Conservation (phyloP, 2,329 filamentous ascomycete species). For the Xylogone sp. region DNA sequence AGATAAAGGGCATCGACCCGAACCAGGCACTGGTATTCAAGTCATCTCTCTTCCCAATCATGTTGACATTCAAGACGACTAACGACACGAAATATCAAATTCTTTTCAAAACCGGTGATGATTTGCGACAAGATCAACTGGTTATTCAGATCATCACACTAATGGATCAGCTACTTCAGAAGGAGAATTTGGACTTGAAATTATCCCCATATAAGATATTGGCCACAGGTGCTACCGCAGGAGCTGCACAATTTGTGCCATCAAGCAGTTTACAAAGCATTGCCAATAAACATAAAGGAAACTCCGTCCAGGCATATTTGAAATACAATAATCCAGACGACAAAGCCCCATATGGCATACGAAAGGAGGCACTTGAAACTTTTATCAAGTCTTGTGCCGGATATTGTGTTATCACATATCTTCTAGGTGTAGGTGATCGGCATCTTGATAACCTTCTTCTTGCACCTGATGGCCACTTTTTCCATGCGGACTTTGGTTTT, state of each 20-base stretch:
- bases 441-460: constrained; percentile 95
- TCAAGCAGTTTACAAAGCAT: constrained; percentile 82
- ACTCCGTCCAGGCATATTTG: constrained; percentile 76
- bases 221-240: constrained; percentile 83
- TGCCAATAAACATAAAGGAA: constrained; percentile 73
- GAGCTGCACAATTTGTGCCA: constrained; percentile 89
- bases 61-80: constrained; percentile 82
- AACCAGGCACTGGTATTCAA: constrained; percentile 93
- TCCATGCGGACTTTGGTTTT: constrained; percentile 98
- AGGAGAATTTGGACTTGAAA: constrained; percentile 94
- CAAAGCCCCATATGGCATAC: constrained; percentile 74
- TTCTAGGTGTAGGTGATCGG: constrained; percentile 91
- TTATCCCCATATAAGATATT: constrained; percentile 95
- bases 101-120: constrained; percentile 96
- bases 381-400: constrained; percentile 95
- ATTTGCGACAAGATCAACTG: constrained; percentile 92
- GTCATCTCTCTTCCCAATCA: constrained; percentile 86
- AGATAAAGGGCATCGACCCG: constrained; percentile 74
- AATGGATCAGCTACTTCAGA: constrained; percentile 93
- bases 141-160: constrained; percentile 97
- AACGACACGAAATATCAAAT: constrained; percentile 79
- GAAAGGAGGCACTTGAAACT: constrained; percentile 89
- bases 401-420: constrained; percentile 98
- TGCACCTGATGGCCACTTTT: constrained; percentile 87
- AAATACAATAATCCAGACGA: constrained; percentile 87